Evolutionary conservation across 495 filamentous ascomycete genomes (phyloP), one percentile per base, ranked within the genome.

Genomic region (Trypethelium eluteriae): DNA sequence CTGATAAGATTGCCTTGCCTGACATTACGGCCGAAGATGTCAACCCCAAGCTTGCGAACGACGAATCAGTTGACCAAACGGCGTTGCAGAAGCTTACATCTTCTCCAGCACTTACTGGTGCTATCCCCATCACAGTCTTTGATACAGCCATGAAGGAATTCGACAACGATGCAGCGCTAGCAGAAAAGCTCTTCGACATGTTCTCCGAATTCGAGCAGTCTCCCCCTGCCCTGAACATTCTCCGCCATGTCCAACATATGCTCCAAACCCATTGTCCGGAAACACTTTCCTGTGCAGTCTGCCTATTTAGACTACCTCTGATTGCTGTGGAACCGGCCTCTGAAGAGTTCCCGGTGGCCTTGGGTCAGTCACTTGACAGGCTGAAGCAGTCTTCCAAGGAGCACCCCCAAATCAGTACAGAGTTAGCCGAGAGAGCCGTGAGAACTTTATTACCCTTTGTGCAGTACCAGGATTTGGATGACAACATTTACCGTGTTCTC

Each of bases 61-160:
- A 65, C 16, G 71, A 72, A n/a, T 69, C 62, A 18, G 74, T 79
- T 4, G 81, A 88, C 65, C 69, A 81, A 62, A 74, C 75, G 32
- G 81, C 84, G 1, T 74, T 88, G 47, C 75, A 87, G 67, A 83
- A 87, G 68, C 83, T 95, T 9, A 83, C 85, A 56, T 82, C 87
- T 63, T 91, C 91, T 49, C 92, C 94, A 11, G 91, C 90, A 14
- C 79, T 97, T 39, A 89, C 87, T 61, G 94, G 94, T 7, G 93
- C 92, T 3, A 95, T 98, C 69, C 92, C 95, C 2, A 82, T 93
- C 62, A 92, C 93, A 39, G 90, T 98, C 46, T 98, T 97, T 69
- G 92, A 96, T 73, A 83, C 89, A 14, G 90, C 91, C 1, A 86
- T 88, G 81, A 92, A 90, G 72, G 83, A 94, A 72, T 87, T 89